Evolutionary conservation across 805 yeast genomes (phyloP).

Genomic region (Debaryomyces castellii): DNA sequence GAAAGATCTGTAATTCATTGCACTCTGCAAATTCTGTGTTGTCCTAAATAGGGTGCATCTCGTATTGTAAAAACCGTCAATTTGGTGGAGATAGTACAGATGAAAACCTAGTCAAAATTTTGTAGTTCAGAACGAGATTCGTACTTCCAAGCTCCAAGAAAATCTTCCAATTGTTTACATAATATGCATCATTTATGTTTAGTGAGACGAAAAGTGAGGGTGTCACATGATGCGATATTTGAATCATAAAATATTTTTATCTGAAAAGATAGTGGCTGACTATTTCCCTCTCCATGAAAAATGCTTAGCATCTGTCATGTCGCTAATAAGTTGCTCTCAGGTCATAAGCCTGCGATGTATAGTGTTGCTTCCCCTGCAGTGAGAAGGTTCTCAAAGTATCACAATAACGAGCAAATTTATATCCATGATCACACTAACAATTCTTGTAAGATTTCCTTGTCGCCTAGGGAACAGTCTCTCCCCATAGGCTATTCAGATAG

Average conservation of each 20-base stretch:
- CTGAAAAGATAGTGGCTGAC: neutral
- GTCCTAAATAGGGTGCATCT: too few species aligned
- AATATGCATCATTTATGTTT: neutral
- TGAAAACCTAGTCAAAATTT: too few species aligned
- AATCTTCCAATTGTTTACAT: neutral
- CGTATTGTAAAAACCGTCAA: too few species aligned
- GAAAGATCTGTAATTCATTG: too few species aligned
- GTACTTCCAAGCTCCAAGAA: too few species aligned
- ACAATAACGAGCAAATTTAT: slow-evolving; percentile 17
- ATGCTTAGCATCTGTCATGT: neutral
- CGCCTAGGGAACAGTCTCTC: slow-evolving; percentile 18
- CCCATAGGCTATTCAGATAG: slow-evolving; percentile 18
- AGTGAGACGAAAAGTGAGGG: neutral
- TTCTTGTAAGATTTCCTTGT: slow-evolving; percentile 16
- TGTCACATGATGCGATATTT: neutral
- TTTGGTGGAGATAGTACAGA: too few species aligned
- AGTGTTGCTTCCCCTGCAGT: neutral
- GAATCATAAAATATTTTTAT: neutral
- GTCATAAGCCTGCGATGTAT: neutral
- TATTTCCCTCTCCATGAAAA: neutral
- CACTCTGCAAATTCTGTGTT: too few species aligned
- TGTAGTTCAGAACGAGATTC: neutral
- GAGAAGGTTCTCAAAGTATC: slow-evolving; percentile 7
- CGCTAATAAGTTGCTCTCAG: neutral
- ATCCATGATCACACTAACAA: slow-evolving; percentile 13